Conservation (phyloP, 257 asterid species). For the Nemophila menziesii region DNA sequence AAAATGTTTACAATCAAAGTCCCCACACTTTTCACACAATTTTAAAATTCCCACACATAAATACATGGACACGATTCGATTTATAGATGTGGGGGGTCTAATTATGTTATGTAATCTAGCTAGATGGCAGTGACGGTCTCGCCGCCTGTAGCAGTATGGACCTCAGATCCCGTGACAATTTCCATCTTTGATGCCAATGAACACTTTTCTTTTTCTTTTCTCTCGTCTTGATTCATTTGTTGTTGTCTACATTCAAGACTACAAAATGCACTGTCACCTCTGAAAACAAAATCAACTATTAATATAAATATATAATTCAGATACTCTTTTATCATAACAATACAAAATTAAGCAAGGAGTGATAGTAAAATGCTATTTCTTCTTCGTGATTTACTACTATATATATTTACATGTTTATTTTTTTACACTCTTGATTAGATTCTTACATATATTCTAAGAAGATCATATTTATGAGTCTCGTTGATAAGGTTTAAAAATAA, state of each 20-base stretch:
- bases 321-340: too few relatives aligned
- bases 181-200: conserved; percentile 33
- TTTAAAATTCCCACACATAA: too few relatives aligned
- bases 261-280: conserved; percentile 94
- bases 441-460: too few relatives aligned
- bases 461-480: too few relatives aligned
- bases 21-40: not conserved
- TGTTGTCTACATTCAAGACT: conserved; percentile 73
- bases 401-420: too few relatives aligned
- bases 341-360: too few relatives aligned
- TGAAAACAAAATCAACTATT: conserved; percentile 9
- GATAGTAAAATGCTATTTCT: too few relatives aligned
- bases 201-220: conserved; percentile 58
- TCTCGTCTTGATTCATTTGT: conserved; percentile 64
- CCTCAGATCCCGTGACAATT: conserved; percentile 18
- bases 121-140: conserved; percentile 37
- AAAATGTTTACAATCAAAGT: not conserved
- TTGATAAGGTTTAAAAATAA: too few relatives aligned
- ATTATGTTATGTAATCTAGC: not conserved
- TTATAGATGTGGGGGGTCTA: not conserved
- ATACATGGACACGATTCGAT: too few relatives aligned
- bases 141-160: conserved; percentile 22
- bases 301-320: too few relatives aligned
- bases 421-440: too few relatives aligned
- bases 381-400: too few relatives aligned